Percentiles rank a stretch among this genome's conserved stretches.
These are phyloP conservation scores for Thelephora terrestris DNA, from an alignment of 1,284 basidiomycete species.

Conservation along the genomic window DNA sequence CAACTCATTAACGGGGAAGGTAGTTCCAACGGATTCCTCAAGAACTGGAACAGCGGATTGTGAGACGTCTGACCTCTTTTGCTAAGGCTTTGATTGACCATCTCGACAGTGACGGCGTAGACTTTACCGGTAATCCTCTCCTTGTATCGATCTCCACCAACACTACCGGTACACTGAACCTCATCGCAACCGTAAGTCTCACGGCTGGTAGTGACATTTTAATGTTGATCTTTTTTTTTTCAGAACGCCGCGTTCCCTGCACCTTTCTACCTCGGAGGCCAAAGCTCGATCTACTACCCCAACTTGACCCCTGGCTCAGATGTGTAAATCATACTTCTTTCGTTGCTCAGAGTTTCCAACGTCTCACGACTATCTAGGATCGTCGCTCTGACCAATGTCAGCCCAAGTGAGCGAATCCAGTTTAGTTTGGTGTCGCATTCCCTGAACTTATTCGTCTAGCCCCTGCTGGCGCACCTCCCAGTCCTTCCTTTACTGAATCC, in stretches of 20 bases:
- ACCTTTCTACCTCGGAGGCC: neutral
- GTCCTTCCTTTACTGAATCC: neutral
- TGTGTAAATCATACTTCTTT: neutral
- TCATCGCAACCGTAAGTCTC: neutral
- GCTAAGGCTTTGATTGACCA: neutral
- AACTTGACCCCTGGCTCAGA: neutral
- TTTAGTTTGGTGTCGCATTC: neutral
- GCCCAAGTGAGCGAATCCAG: neutral
- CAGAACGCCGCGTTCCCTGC: neutral
- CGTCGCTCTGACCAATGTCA: neutral
- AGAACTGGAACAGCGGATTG: neutral
- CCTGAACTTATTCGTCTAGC: neutral
- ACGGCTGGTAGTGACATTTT: neutral
- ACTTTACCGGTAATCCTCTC: neutral
- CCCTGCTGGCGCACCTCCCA: neutral
- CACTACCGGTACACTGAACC: neutral
- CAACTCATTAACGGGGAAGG: neutral
- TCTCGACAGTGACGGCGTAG: neutral
- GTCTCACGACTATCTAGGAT: neutral
- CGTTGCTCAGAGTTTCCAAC: neutral
- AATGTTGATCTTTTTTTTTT: neutral
- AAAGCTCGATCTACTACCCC: neutral
- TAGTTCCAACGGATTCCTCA: neutral
- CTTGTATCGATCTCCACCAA: neutral
- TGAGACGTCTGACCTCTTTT: neutral